Percentiles rank a stretch among this genome's conserved stretches.
Evolutionary conservation across 2,329 filamentous ascomycete genomes (phyloP).

Genomic region (Diplodia sapinea): DNA sequence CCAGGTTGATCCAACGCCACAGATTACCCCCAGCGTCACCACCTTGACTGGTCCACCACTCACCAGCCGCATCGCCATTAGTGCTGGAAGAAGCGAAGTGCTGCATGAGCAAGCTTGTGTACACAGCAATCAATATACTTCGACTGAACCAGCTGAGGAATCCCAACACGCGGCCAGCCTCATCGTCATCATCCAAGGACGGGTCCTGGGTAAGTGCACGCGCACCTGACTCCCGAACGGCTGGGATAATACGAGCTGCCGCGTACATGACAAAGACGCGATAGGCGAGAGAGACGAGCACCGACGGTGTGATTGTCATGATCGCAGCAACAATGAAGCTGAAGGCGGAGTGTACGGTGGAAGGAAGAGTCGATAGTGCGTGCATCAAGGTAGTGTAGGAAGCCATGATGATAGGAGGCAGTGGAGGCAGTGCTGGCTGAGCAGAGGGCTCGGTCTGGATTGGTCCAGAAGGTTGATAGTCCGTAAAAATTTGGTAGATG

Average conservation of each 20-base stretch:
- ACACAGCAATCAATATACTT: conserved; percentile 91
- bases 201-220: conserved; percentile 83
- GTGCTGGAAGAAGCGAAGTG: conserved; percentile 80
- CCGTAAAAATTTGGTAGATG: conserved; percentile 98
- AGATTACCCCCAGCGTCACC: conserved; percentile 82
- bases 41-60: conserved; percentile 85
- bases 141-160: conserved; percentile 94
- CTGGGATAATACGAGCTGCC: conserved; percentile 93
- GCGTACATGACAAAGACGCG: conserved; percentile 95
- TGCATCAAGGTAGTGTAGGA: conserved; percentile 92
- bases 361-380: conserved; percentile 80
- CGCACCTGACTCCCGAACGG: conserved; percentile 84
- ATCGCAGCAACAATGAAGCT: conserved; percentile 89
- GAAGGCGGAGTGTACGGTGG: conserved; percentile 80
- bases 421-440: conserved; percentile 91
- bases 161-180: conserved; percentile 77
- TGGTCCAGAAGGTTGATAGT: conserved; percentile 81
- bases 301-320: conserved; percentile 92
- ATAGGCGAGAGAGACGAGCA: conserved; percentile 93
- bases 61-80: conserved; percentile 59
- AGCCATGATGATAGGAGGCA: conserved; percentile 97
- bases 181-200: conserved; percentile 82
- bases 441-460: conserved; percentile 60
- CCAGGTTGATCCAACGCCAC: conserved; percentile 93
- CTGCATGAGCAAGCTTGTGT: conserved; percentile 92